Evolutionary conservation across 306 rosid genomes (phyloP).

Genomic region (Glycyrrhiza uralensis): DNA sequence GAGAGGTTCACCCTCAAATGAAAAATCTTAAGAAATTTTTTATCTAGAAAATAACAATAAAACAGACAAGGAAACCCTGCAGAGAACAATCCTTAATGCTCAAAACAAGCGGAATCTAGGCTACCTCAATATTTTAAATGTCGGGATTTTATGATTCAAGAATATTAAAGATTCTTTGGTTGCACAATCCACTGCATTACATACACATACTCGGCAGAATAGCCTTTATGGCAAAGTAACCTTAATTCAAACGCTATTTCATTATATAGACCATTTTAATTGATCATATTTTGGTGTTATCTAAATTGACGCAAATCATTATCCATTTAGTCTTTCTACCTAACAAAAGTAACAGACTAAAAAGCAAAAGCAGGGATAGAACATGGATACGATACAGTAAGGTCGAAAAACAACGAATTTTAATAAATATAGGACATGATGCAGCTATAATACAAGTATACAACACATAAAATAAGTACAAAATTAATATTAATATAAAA

Average conservation of each 20-base stretch:
- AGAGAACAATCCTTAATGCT: too few species aligned
- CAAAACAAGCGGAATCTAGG: too few species aligned
- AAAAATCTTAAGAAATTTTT: too few species aligned
- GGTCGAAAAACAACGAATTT: background rate
- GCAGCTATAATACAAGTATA: background rate
- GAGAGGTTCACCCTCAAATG: too few species aligned
- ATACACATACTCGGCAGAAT: too few species aligned
- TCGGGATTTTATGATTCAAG: background rate
- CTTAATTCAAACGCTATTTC: background rate
- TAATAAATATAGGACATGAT: background rate
- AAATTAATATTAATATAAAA: background rate
- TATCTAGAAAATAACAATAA: too few species aligned
- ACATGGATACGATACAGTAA: background rate
- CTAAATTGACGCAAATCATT: background rate
- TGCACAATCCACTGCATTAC: too few species aligned
- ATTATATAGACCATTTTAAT: background rate
- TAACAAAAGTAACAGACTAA: background rate
- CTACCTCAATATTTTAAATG: too few species aligned
- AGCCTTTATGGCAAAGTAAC: background rate
- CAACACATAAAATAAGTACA: background rate
- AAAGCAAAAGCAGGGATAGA: background rate
- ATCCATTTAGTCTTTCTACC: background rate
- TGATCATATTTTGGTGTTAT: background rate
- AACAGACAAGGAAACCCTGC: too few species aligned
- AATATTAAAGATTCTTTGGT: background rate